phyloP scores from a whole-genome alignment of 2,329 filamentous ascomycete species.

The Cercospora sp. region DNA sequence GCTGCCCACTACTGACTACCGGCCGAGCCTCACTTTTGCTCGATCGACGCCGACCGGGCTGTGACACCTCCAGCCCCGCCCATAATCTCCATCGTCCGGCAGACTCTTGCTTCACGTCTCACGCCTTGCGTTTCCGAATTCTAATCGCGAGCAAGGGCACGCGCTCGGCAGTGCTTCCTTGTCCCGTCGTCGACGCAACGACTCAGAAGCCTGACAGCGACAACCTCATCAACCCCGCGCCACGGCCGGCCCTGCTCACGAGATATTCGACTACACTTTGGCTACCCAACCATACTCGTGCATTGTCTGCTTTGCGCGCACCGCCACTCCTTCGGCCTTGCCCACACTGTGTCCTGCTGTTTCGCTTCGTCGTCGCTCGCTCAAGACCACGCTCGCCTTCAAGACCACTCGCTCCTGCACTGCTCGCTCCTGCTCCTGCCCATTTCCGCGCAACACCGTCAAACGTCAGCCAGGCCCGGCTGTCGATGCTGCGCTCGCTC shows the following conservation, averaged over 20 bases:
- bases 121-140: slow-evolving; percentile 35
- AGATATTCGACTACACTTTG: slow-evolving; percentile 24
- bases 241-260: slow-evolving; percentile 24
- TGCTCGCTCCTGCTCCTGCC: background rate
- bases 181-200: slow-evolving; percentile 22
- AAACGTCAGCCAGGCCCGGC: background rate
- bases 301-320: slow-evolving; percentile 28
- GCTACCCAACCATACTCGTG: slow-evolving; percentile 26
- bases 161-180: slow-evolving; percentile 28
- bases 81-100: slow-evolving; percentile 22
- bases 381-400: slow-evolving; percentile 21
- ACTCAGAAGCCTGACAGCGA: slow-evolving; percentile 22
- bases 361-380: slow-evolving; percentile 23
- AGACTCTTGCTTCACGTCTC: slow-evolving; percentile 26
- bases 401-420: slow-evolving; percentile 12
- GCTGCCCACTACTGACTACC: background rate
- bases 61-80: slow-evolving; percentile 25
- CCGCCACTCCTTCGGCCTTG: slow-evolving; percentile 24
- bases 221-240: slow-evolving; percentile 25
- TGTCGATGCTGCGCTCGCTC: background rate
- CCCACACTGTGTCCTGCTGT: slow-evolving; percentile 4
- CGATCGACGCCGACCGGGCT: slow-evolving; percentile 15
- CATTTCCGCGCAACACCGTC: background rate
- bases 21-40: slow-evolving; percentile 27
- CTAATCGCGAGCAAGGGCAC: slow-evolving; percentile 29